Evolutionary conservation across 73 alveolate species (phyloP).

Genomic region (Blepharisma japonicum): DNA sequence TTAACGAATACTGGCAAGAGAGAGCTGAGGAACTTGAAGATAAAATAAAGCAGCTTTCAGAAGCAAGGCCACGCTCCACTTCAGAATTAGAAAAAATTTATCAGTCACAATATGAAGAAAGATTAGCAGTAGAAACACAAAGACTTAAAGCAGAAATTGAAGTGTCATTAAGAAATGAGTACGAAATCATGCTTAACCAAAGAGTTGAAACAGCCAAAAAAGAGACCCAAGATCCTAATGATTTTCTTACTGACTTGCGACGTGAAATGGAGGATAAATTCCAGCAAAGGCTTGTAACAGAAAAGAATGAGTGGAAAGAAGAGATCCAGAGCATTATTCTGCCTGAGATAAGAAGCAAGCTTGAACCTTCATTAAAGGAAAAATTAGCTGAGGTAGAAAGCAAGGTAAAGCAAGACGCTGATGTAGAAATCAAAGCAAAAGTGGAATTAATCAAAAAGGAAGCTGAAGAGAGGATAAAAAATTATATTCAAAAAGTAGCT

Average conservation of each 20-base stretch:
- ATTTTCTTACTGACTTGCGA: neutral
- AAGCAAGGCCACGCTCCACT: neutral
- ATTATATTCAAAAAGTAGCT: neutral
- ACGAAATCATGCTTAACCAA: neutral
- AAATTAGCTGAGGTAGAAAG: conserved; percentile 3
- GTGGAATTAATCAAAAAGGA: neutral
- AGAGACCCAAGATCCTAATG: too few relatives aligned
- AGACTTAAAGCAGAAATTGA: conserved; percentile 14
- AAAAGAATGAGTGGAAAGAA: conserved; percentile 7
- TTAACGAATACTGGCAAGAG: conserved; percentile 15
- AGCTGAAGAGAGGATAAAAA: conserved; percentile 5
- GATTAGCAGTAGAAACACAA: neutral
- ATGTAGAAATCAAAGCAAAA: conserved; percentile 6
- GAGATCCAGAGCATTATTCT: neutral
- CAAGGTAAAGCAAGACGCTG: conserved; percentile 5
- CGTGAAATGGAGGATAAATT: conserved; percentile 2
- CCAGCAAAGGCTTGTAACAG: neutral
- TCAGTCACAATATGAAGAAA: neutral
- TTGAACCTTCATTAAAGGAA: neutral
- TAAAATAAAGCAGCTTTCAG: neutral
- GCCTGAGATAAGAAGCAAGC: conserved; percentile 18
- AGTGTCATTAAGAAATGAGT: neutral
- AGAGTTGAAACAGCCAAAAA: neutral
- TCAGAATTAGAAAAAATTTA: neutral
- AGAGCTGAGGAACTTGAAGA: conserved; percentile 31